Evolutionary conservation across 768 basidiomycete genomes (phyloP).

Genomic region (Galerina sulciceps): DNA sequence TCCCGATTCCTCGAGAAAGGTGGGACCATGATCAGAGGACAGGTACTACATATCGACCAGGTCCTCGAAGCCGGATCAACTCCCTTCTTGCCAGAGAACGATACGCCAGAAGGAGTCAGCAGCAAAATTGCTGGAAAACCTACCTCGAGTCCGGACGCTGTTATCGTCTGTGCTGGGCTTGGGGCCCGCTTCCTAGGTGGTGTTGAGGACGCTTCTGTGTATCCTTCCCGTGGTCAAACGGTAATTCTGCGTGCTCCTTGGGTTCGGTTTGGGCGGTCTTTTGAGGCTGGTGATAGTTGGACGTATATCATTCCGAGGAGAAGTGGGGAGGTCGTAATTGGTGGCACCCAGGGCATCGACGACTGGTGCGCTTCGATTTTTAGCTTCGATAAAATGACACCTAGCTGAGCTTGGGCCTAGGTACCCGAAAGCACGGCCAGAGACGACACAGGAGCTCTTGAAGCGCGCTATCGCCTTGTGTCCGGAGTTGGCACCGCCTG

Average conservation of each 20-base stretch:
- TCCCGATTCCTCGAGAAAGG: slow-evolving; percentile 57
- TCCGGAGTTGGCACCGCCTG: slow-evolving; percentile 62
- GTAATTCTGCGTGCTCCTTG: slow-evolving; percentile 74
- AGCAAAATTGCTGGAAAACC: background rate
- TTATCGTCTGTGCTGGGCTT: slow-evolving; percentile 77
- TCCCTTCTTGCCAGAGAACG: slow-evolving; percentile 20
- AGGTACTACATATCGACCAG: slow-evolving; percentile 65
- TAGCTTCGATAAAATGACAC: background rate
- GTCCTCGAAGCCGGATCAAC: slow-evolving; percentile 48
- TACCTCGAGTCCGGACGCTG: slow-evolving; percentile 41
- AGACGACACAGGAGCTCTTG: slow-evolving; percentile 65
- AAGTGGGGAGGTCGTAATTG: slow-evolving; percentile 63
- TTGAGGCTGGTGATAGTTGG: slow-evolving; percentile 41
- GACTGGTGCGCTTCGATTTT: slow-evolving; percentile 53
- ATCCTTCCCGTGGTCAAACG: slow-evolving; percentile 85
- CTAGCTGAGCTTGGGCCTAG: slow-evolving; percentile 29
- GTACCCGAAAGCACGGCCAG: slow-evolving; percentile 68
- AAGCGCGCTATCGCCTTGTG: slow-evolving; percentile 52
- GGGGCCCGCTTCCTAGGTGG: slow-evolving; percentile 79
- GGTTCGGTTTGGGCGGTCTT: slow-evolving; percentile 57
- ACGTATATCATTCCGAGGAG: slow-evolving; percentile 71
- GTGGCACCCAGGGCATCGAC: slow-evolving; percentile 58
- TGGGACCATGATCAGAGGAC: slow-evolving; percentile 51
- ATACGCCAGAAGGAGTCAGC: background rate
- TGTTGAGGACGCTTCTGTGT: slow-evolving; percentile 74